phyloP scores from a whole-genome alignment of 1,284 basidiomycete genomes.

The Irpex sp. region DNA sequence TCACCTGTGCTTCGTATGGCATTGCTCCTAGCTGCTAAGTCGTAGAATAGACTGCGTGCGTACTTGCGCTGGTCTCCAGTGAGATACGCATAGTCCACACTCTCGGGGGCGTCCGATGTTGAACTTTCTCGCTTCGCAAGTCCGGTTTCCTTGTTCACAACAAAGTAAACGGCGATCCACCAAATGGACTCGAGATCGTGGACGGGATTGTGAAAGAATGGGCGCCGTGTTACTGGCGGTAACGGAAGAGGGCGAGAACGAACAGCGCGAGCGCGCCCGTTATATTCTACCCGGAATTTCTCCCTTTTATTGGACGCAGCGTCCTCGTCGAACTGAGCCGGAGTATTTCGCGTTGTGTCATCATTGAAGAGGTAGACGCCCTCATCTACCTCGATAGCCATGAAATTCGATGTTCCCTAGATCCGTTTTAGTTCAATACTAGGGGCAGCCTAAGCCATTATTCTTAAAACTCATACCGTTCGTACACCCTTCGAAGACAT shows the following conservation, averaged over 20 bases:
- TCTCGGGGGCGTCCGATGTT: background rate
- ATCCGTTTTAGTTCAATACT: too few species aligned
- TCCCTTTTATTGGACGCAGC: too few species aligned
- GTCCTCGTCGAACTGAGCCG: too few species aligned
- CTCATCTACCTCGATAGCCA: too few species aligned
- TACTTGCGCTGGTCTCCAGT: background rate
- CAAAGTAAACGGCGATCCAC: background rate
- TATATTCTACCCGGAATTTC: too few species aligned
- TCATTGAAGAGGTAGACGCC: too few species aligned
- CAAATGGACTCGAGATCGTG: background rate
- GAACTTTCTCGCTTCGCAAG: background rate
- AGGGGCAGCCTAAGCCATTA: too few species aligned
- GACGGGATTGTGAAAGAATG: background rate
- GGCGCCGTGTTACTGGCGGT: background rate
- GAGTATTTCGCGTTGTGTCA: too few species aligned
- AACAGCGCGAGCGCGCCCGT: background rate
- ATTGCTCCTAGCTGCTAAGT: background rate
- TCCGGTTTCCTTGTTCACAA: background rate
- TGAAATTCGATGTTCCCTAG: too few species aligned
- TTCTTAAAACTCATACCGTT: too few species aligned
- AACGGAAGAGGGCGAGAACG: background rate
- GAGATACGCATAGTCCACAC: background rate
- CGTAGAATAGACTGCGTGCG: background rate
- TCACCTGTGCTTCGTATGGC: background rate
- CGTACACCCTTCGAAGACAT: too few species aligned